These are phyloP conservation scores for Populus nigra DNA, from an alignment of 345 rosid species.

Conservation along the genomic window DNA sequence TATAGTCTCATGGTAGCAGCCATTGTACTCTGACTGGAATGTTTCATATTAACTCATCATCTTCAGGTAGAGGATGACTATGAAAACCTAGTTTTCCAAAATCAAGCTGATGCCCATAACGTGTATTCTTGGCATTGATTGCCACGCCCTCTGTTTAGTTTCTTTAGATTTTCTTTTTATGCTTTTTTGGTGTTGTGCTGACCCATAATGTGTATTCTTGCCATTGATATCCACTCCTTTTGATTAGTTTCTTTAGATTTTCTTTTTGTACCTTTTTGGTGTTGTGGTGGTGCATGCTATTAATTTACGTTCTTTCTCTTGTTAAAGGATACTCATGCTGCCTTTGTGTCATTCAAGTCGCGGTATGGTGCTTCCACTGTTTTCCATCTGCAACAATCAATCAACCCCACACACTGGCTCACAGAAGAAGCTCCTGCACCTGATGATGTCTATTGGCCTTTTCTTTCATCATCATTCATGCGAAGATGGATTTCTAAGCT, in stretches of 20 bases:
- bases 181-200: background rate
- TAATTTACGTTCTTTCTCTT: slow-evolving; percentile 24
- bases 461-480: slow-evolving; percentile 83
- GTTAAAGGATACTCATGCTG: slow-evolving; percentile 80
- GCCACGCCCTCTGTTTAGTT: background rate
- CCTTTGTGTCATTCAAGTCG: slow-evolving; percentile 92
- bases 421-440: slow-evolving; percentile 91
- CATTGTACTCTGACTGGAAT: background rate
- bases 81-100: background rate
- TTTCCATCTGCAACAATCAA: slow-evolving; percentile 69
- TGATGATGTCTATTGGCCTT: slow-evolving; percentile 90
- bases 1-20: background rate
- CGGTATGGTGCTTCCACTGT: slow-evolving; percentile 82
- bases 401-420: slow-evolving; percentile 83
- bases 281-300: background rate
- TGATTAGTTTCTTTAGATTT: background rate
- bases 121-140: background rate
- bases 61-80: background rate
- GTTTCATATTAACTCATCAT: background rate
- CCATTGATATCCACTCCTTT: background rate
- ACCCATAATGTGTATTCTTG: background rate
- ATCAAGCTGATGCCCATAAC: slow-evolving; percentile 2
- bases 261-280: background rate
- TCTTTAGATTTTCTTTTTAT: background rate
- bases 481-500: slow-evolving; percentile 78